Evolutionary conservation across 2,329 filamentous ascomycete genomes (phyloP), one percentile per base, ranked within the genome.

Genomic region (Sporothrix luriei): DNA sequence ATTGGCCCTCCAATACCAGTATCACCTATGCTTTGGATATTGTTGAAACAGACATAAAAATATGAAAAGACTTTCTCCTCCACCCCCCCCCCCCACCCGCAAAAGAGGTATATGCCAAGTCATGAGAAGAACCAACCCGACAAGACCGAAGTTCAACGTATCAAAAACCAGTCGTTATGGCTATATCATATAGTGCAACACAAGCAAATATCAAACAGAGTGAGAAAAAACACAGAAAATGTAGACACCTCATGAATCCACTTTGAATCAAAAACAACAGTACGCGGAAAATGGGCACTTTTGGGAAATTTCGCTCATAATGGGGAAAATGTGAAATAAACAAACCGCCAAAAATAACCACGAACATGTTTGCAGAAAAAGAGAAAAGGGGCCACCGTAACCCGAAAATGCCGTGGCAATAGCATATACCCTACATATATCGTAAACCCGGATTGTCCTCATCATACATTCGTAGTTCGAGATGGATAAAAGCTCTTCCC

Each of bases 1-100:
- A 57, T 38, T 48, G 38, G 66, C 66, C 66, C 51, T 51, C 52
- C 66, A 33, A 59, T 68, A 40, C 40, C 38, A 68, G 40, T 49
- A 68, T 59, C 38, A 40, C 51, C 6, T 40, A 67, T 55, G 38
- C 29, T 68, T 24, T 57, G 33, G 57, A 64, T 54, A 49, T 52
- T 55, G 59, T 62, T 38, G 49, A 61, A 24, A 65, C 38, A 66
- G 24, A 66, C 9, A 11, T 21, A 59, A 2, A 43, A 21, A 61
- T 33, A 24, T 3, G 21, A 64, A 51, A 43, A 13, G 29, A n/a
- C n/a, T n/a, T n/a, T n/a, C n/a, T n/a, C n/a, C n/a, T n/a, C n/a
- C 46, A 70, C 4, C 40, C 52, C 7, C 38, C 52, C 6, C n/a
- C 9, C 11, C 57, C 40, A 46, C n/a, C 49, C 29, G 29, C n/a